phyloP scores from a whole-genome alignment of 345 rosid species.

The Heritiera littoralis region DNA sequence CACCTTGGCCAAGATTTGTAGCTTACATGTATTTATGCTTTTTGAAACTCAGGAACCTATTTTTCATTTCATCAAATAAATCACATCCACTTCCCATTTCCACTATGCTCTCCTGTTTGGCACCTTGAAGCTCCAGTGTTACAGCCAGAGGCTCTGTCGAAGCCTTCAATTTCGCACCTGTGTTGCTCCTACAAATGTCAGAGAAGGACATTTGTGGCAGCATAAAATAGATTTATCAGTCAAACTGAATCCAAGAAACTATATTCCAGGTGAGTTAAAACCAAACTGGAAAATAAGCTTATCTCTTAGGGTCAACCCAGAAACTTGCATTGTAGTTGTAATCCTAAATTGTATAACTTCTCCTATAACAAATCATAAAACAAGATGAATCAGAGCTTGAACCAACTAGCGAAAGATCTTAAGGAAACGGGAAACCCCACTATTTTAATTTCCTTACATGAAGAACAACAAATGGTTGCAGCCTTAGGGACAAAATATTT shows the following conservation, averaged over 20 bases:
- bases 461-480: neutral
- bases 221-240: slow-evolving; percentile 16
- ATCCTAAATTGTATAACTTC: slow-evolving; percentile 24
- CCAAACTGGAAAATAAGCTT: slow-evolving; percentile 19
- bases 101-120: slow-evolving; percentile 31
- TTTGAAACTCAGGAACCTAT: slow-evolving; percentile 68
- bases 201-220: slow-evolving; percentile 18
- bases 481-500: neutral
- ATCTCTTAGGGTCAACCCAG: slow-evolving; percentile 31
- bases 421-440: neutral
- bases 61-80: slow-evolving; percentile 61
- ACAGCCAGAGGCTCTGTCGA: slow-evolving; percentile 39
- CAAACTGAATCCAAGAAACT: neutral
- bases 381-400: slow-evolving; percentile 18
- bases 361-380: slow-evolving; percentile 28
- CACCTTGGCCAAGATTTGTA: slow-evolving; percentile 9
- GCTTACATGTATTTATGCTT: slow-evolving; percentile 71
- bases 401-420: slow-evolving; percentile 6
- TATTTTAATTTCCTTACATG: neutral
- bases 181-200: slow-evolving; percentile 38
- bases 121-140: slow-evolving; percentile 36
- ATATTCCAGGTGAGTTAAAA: slow-evolving; percentile 10
- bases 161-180: slow-evolving; percentile 38
- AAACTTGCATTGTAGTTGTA: slow-evolving; percentile 19
- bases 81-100: slow-evolving; percentile 38